Evolutionary conservation across 768 basidiomycete species (phyloP).

Genomic region (Pleurotus giganteus): DNA sequence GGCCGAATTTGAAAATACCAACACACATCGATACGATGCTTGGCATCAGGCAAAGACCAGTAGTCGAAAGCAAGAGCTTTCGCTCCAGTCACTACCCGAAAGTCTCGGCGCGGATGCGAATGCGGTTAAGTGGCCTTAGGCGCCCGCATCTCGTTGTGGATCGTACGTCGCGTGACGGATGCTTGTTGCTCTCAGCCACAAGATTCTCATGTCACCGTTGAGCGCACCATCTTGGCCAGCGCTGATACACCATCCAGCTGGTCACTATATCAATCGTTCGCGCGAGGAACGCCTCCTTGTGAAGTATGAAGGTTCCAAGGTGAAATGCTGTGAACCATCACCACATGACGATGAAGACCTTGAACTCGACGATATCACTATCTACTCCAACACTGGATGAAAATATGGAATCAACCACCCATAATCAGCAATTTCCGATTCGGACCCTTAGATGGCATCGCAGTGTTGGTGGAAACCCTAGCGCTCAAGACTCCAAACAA

Average conservation of each 20-base stretch:
- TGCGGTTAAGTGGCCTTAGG: constrained; percentile 6
- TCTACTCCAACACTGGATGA: neutral
- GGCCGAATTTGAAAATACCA: neutral
- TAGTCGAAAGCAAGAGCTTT: neutral
- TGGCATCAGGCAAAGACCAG: neutral
- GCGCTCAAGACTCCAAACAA: neutral
- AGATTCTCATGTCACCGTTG: constrained; percentile 2
- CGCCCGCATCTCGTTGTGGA: neutral
- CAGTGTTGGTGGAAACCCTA: too few relatives aligned
- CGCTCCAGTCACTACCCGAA: neutral
- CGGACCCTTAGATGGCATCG: neutral
- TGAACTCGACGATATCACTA: neutral
- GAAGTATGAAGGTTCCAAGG: neutral
- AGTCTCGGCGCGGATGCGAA: neutral
- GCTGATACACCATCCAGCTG: neutral
- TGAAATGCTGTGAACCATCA: neutral
- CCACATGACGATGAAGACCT: neutral
- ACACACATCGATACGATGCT: neutral
- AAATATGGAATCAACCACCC: neutral
- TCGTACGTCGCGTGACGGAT: neutral
- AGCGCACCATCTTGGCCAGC: neutral
- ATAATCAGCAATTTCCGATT: neutral
- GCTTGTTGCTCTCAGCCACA: constrained; percentile 3
- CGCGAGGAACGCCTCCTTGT: constrained; percentile 1
- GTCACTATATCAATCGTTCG: neutral